These are phyloP conservation scores for Pichia kluyveri DNA, from an alignment of 805 yeast species.

Conservation along the genomic window DNA sequence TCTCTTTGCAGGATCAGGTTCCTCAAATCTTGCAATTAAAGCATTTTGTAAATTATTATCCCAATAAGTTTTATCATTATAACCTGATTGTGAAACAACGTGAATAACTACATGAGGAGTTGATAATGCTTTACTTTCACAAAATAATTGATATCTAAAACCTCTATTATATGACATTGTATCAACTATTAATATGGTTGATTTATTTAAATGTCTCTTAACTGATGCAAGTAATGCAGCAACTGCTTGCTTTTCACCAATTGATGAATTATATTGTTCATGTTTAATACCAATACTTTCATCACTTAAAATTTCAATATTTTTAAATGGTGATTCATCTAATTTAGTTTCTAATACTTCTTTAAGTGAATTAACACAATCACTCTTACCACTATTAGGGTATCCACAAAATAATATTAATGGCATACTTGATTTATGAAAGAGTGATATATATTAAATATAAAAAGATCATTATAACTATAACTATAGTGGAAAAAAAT, in stretches of 20 bases:
- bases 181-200: constrained; percentile 75
- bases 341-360: constrained; percentile 29
- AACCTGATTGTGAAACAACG: constrained; percentile 48
- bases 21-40: constrained; percentile 81
- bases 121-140: constrained; percentile 80
- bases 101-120: constrained; percentile 82
- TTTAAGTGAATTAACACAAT: constrained; percentile 53
- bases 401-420: constrained; percentile 73
- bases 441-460: too few species aligned
- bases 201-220: constrained; percentile 63
- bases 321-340: too few species aligned
- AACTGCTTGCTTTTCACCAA: constrained; percentile 70
- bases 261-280: constrained; percentile 59
- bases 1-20: constrained; percentile 74
- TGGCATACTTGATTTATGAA: constrained; percentile 49
- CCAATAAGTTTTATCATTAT: constrained; percentile 41
- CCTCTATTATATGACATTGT: constrained; percentile 89
- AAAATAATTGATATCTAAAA: constrained; percentile 84
- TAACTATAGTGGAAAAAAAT: too few species aligned
- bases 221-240: constrained; percentile 86
- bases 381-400: constrained; percentile 32
- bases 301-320: constrained; percentile 35
- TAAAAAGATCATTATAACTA: too few species aligned
- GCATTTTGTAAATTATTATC: constrained; percentile 54
- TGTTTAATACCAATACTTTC: constrained; percentile 67